Conservation (phyloP, 225 moss, liverwort and hornwort genomes). For the Anthoceros angustus region DNA sequence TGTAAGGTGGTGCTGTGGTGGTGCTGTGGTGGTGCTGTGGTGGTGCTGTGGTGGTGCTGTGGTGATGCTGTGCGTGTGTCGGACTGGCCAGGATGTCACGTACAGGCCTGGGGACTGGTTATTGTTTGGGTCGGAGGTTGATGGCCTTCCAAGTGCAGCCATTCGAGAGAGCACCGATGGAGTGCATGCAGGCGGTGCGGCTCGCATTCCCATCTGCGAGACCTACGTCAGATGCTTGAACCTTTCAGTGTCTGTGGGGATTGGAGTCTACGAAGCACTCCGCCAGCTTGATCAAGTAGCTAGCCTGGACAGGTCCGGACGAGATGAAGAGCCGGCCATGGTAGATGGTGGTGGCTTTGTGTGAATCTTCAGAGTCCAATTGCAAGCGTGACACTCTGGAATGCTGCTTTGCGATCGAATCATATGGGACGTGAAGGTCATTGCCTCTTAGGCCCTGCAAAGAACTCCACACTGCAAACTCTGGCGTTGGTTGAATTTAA, state of each 20-base stretch:
- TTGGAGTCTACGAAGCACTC: constrained; percentile 88
- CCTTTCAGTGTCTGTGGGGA: constrained; percentile 79
- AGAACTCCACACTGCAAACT: no score
- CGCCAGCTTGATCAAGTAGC: constrained; percentile 47
- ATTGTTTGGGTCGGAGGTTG: constrained; percentile 86
- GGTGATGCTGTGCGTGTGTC: constrained; percentile 8
- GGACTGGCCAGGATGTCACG: constrained; percentile 38
- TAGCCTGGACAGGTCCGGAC: background rate
- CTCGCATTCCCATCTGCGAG: constrained; percentile 86
- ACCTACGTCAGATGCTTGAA: constrained; percentile 88
- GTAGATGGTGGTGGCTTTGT: background rate
- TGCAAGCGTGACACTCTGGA: no score
- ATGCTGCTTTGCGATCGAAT: no score
- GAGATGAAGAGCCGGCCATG: background rate
- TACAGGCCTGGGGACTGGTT: constrained; percentile 85
- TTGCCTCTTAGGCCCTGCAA: no score
- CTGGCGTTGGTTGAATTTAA: no score
- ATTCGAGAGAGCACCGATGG: constrained; percentile 36
- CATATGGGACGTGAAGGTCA: no score
- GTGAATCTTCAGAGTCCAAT: background rate
- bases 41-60: background rate
- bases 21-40: constrained; percentile 4
- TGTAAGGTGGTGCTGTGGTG: background rate
- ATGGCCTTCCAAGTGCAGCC: constrained; percentile 65
- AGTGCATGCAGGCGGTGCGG: constrained; percentile 60